Base-by-base conservation (phyloP, 768 basidiomycete genomes). In the Mycena galericulata region DNA sequence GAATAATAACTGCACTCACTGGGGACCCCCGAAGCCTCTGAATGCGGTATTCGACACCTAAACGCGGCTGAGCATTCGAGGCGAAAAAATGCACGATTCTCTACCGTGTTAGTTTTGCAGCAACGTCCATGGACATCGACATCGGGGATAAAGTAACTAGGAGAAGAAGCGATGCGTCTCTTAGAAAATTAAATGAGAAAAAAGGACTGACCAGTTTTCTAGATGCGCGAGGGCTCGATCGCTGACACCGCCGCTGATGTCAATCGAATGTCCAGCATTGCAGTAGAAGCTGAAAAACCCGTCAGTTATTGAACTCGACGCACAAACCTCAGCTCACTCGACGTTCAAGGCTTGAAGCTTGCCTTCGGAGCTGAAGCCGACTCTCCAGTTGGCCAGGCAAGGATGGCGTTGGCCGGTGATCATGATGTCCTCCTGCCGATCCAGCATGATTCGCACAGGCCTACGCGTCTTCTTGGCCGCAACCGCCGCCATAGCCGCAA, bases 321-420 rank as follows among this genome's bases (percentile, higher is more conserved):
- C 18, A 43, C 30, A 36, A 47, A 17, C 49, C 43, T 41, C n/a
- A 9, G 53, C 69, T 55, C 32, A 67, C 69, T 72, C 68, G 32
- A 50, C 68, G 22, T 27, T 54, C 56, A 72, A 60, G 2, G 71
- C 68, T 51, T 66, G 71, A 8, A 72, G 40, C 36, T 70, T 72
- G 11, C 71, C 71, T 30, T 72, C 65, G 0, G 64, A 63, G n/a
- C 41, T 72, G 27, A 72, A 72, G 14, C 71, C 71, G 26, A 72
- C 71, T 55, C 47, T 67, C 71, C 71, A 72, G 17, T 72, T 51
- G 11, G 65, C 64, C n/a, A 69, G 65, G 26, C 65, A 69, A 6
- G 71, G 71, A 47, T 72, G 71, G 22, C 71, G 71, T 59, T 72
- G 71, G 22, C 71, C 71, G 17, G 68, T 72, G n/a, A 60, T 72